These are phyloP conservation scores for Emergomyces africanus DNA, from an alignment of 2,329 filamentous ascomycete species.

Conservation along the genomic window DNA sequence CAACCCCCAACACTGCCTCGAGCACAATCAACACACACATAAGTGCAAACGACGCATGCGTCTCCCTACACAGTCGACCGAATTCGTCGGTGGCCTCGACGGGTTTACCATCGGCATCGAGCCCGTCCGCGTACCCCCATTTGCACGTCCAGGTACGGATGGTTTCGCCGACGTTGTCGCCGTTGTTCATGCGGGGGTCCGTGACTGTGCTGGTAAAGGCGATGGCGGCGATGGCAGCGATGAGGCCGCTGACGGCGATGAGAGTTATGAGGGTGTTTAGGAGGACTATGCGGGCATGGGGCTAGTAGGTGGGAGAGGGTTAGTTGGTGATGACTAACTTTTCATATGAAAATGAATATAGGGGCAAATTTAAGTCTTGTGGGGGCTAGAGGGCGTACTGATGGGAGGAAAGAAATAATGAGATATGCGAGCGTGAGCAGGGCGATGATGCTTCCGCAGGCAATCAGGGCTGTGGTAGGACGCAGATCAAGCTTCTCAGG, in stretches of 20 bases:
- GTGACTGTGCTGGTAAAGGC: conserved; percentile 20
- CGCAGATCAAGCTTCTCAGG: conserved; percentile 30
- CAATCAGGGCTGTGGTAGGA: conserved; percentile 25
- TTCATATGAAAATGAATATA: background rate
- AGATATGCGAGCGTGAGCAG: conserved; percentile 23
- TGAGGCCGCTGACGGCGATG: conserved; percentile 23
- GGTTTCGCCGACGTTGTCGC: conserved; percentile 22
- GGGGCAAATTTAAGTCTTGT: background rate
- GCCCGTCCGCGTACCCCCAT: conserved; percentile 18
- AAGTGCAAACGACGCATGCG: conserved; percentile 23
- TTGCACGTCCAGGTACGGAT: conserved; percentile 32
- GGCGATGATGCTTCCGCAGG: conserved; percentile 25
- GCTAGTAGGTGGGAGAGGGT: conserved; percentile 13
- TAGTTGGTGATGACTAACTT: background rate
- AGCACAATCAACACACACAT: conserved; percentile 24
- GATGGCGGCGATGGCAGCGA: conserved; percentile 22
- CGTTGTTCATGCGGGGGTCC: conserved; percentile 17
- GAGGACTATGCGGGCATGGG: conserved; percentile 22
- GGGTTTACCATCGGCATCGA: conserved; percentile 7
- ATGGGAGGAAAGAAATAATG: conserved; percentile 21
- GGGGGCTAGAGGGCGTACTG: conserved; percentile 16
- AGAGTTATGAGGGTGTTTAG: conserved; percentile 23
- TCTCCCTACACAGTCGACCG: conserved; percentile 25
- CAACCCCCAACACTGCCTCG: conserved; percentile 22
- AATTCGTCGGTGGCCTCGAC: conserved; percentile 24